phyloP scores from a whole-genome alignment of 2,329 filamentous ascomycete genomes.

The Fonsecaea monophora region DNA sequence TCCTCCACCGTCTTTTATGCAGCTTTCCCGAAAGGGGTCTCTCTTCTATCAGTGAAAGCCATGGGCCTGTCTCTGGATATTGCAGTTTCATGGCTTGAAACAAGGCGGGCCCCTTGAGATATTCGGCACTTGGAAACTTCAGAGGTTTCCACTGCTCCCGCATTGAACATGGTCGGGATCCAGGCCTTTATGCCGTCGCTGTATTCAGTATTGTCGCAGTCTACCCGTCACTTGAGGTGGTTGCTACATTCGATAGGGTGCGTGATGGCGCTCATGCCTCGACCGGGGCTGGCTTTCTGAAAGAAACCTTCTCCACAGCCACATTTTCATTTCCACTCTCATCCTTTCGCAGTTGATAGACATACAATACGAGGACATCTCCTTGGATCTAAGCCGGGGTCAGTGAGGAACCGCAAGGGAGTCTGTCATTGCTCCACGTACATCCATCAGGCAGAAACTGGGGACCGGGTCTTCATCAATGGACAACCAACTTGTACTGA shows the following conservation, averaged over 20 bases:
- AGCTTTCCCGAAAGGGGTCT: background rate
- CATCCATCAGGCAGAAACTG: constrained; percentile 98
- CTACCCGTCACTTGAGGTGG: background rate
- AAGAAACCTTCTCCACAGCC: constrained; percentile 84
- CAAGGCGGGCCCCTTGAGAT: background rate
- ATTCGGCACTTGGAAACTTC: background rate
- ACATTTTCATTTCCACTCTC: constrained; percentile 78
- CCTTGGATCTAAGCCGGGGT: constrained; percentile 75
- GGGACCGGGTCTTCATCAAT: constrained; percentile 74
- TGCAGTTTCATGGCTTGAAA: background rate
- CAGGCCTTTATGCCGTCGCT: background rate
- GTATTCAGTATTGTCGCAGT: constrained; percentile 2
- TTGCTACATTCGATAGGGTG: background rate
- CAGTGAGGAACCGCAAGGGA: constrained; percentile 1
- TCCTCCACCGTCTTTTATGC: background rate
- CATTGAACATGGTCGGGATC: background rate
- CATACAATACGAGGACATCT: constrained; percentile 92
- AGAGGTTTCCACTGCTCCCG: background rate
- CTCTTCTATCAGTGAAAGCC: background rate
- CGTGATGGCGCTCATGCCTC: constrained; percentile 21
- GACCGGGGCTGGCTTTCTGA: constrained; percentile 74
- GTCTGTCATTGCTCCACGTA: constrained; percentile 59
- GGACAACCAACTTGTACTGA: constrained; percentile 65
- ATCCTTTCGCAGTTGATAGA: constrained; percentile 84
- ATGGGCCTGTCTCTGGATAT: background rate